A percentile compares a stretch with the other conserved stretches of the same genome.
Conservation (phyloP, 768 basidiomycete genomes). For the Boletus reticulatus region DNA sequence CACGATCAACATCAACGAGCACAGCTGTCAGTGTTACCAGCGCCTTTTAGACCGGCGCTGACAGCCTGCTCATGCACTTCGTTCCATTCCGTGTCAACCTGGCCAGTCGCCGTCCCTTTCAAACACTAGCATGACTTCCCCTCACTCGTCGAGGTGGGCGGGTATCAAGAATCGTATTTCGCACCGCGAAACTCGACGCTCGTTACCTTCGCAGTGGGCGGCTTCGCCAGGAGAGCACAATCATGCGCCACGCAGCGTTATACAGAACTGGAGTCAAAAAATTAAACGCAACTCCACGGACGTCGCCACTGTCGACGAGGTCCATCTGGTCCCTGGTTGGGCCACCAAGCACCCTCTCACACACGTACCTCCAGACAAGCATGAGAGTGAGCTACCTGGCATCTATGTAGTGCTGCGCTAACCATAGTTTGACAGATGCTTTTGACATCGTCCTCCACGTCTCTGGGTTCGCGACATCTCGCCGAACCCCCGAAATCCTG, state of each 20-base stretch:
- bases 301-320: constrained; percentile 38
- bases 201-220: constrained; percentile 19
- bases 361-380: constrained; percentile 13
- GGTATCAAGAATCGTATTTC: constrained; percentile 51
- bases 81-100: constrained; percentile 3
- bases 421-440: constrained; percentile 34
- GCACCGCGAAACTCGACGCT: constrained; percentile 39
- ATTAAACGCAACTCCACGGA: constrained; percentile 33
- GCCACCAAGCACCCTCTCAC: constrained; percentile 53
- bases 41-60: background rate
- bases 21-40: too few relatives aligned
- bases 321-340: constrained; percentile 80
- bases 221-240: constrained; percentile 19
- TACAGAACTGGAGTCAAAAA: constrained; percentile 56
- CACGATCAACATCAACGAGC: constrained; percentile 6
- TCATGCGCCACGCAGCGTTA: constrained; percentile 19
- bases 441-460: constrained; percentile 75
- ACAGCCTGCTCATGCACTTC: constrained; percentile 5
- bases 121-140: constrained; percentile 19
- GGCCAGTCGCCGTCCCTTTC: background rate
- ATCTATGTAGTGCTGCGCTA: background rate
- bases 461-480: constrained; percentile 71
- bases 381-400: constrained; percentile 23
- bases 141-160: constrained; percentile 33
- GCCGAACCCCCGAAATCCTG: constrained; percentile 55